A percentile compares a stretch with the other conserved stretches of the same genome.
phyloP scores from a whole-genome alignment of 208 protist genomes.

The Crithidia thermophila region DNA sequence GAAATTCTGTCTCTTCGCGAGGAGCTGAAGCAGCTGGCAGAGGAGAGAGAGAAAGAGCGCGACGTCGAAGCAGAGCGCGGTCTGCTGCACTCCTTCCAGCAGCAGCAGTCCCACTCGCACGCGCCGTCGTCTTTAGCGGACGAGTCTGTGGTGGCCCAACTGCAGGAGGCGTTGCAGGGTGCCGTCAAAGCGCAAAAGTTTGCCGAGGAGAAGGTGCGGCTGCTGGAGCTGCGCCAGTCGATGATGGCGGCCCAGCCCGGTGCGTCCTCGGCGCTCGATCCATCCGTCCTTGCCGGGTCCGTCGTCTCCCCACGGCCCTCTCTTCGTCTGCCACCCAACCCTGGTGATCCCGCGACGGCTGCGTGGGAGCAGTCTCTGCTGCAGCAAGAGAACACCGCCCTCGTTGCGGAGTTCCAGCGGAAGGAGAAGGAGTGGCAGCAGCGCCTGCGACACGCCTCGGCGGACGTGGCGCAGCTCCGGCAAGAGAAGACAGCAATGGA shows the following conservation, averaged over 20 bases:
- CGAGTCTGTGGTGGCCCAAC: constrained; percentile 8
- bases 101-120: constrained; percentile 16
- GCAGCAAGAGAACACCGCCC: constrained; percentile 48
- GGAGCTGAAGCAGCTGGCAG: constrained; percentile 22
- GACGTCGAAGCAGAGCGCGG: not conserved
- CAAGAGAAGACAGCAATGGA: constrained; percentile 29
- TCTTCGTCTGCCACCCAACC: constrained; percentile 17
- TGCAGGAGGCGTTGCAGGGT: constrained; percentile 20
- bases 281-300: not conserved
- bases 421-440: constrained; percentile 59
- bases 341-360: not conserved
- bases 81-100: constrained; percentile 23
- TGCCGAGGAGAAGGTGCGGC: constrained; percentile 30
- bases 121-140: not conserved
- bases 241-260: not conserved
- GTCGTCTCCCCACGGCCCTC: constrained; percentile 29
- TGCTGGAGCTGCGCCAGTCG: constrained; percentile 34
- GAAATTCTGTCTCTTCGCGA: constrained; percentile 25
- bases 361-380: constrained; percentile 38
- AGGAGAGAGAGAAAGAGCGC: constrained; percentile 6
- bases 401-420: constrained; percentile 51
- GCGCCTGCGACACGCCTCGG: constrained; percentile 33
- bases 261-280: not conserved
- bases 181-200: constrained; percentile 34
- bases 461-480: constrained; percentile 23